Evolutionary conservation across 2,329 filamentous ascomycete species (phyloP), one percentile per base, ranked within the genome.

Genomic region (Mycosphaerelloides madeirae): DNA sequence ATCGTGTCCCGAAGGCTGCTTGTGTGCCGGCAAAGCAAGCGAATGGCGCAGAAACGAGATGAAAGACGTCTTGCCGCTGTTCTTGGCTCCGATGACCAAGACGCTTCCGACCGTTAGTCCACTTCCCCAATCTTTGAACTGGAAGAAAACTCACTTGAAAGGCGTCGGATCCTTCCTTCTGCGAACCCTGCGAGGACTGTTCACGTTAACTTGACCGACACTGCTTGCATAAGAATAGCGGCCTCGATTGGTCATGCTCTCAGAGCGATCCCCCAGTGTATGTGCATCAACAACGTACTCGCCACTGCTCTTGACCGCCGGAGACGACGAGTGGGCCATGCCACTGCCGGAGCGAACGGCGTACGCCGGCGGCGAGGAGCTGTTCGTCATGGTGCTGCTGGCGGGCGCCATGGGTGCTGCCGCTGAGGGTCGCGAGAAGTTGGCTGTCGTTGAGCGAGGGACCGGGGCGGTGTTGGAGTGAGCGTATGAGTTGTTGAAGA

Each of bases 151-250:
- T 79, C 75, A 97, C 91, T 98, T 98, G 79, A 97, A 95, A 1
- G 93, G 89, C 9, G 91, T 96, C 7, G 93, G 93, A 63, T 98
- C 93, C 75, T 95, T 97, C 72, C 93, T 84, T 73, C 91, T 85
- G 59, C 93, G 83, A 55, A 97, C 84, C 64, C 90, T 83, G 55
- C 93, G 83, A 52, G 93, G 91, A 67, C 85, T 95, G 73, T 95
- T 95, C 71, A 95, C 31, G 48, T 87, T 85, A 74, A 87, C 95
- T 55, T 91, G 80, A 42, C 87, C 85, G 68, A 86, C 94, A 71
- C 87, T 95, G 45, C 89, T 88, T 68, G 91, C 89, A 70, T 96
- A 97, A 72, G 90, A 96, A 71, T 95, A 95, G 55, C 93, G 85
- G 49, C 91, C 89, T 57, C 93, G 88, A 68, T 97, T 84, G 57